Evolutionary conservation across 371 early-diverging fungal genomes (phyloP).

Genomic region (Mucor saturninus): DNA sequence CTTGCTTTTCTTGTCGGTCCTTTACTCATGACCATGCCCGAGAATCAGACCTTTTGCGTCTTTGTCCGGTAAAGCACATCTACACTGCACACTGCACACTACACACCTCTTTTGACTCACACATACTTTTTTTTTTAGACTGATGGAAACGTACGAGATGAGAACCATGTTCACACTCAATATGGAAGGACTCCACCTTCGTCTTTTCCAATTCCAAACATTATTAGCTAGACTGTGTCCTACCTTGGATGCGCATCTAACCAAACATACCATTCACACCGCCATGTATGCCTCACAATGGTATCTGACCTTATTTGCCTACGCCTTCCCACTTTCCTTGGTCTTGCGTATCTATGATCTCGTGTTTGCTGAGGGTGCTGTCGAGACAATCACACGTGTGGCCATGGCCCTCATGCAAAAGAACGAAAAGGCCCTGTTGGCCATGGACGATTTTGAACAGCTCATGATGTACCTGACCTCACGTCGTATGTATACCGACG

Average conservation of each 20-base stretch:
- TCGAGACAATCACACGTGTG: constrained; percentile 85
- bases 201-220: constrained; percentile 87
- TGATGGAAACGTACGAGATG: constrained; percentile 90
- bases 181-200: constrained; percentile 88
- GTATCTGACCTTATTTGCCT: constrained; percentile 96
- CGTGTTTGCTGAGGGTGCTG: constrained; percentile 86
- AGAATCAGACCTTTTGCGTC: constrained; percentile 91
- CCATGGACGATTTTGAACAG: constrained; percentile 82
- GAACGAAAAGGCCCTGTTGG: constrained; percentile 75
- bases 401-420: constrained; percentile 86
- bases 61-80: constrained; percentile 69
- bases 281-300: constrained; percentile 94
- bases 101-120: constrained; percentile 40
- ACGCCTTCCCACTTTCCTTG: constrained; percentile 86
- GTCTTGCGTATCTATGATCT: constrained; percentile 92
- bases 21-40: constrained; percentile 90
- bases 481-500: constrained; percentile 76
- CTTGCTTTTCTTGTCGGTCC: constrained; percentile 92
- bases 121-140: constrained; percentile 30
- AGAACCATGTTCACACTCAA: constrained; percentile 81
- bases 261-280: constrained; percentile 72
- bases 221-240: constrained; percentile 84
- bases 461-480: constrained; percentile 83
- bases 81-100: constrained; percentile 31
- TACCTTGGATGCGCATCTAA: constrained; percentile 74